Evolutionary conservation across 768 basidiomycete genomes (phyloP), one percentile per base, ranked within the genome.

Genomic region (Mycena vulgaris): DNA sequence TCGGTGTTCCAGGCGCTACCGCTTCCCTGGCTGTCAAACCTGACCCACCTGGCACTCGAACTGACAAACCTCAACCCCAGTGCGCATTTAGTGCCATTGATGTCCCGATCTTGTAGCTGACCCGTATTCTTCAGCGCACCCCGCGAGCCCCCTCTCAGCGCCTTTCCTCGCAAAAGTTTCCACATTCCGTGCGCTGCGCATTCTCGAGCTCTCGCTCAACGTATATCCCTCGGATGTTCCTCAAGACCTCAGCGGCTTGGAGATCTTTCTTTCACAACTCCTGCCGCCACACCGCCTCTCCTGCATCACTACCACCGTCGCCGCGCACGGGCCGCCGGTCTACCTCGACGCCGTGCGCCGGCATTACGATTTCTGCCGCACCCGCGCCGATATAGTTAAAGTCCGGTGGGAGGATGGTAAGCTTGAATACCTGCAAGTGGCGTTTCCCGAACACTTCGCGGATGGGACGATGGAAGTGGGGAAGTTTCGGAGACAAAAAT

Each of bases 31-130:
- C 55, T 63, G 13, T 45, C 56, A 14, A 58, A 27, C 40, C n/a
- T 69, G 28, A 63, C 56, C 23, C 55, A 42, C 14, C 51, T 69
- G n/a, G 68, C 55, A 17, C 49, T 63, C 1, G 55, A 69, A 42
- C 56, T 69, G 5, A 63, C 56, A 16, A 68, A 55, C 37, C 48
- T 69, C 37, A 68, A 55, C 27, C 56, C 58, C 30, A 63, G 68
- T 69, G 6, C 25, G 67, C 57, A 25, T 8, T n/a, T 14, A 35
- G 8, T 2, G 40, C 19, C n/a, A 2, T 19, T 19, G 14, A 42
- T 40, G 21, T 10, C 14, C 6, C 16, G 21, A 51, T 7, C 4
- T 45, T 16, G 7, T 16, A 21, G 25, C 31, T 58, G 14, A 58
- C 37, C 11, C 7, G 19, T 30, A n/a, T 28, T 23, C 11, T 31